Percentiles rank a stretch among this genome's conserved stretches.
Evolutionary conservation across 2,329 filamentous ascomycete genomes (phyloP).

Genomic region (Colletotrichum tanaceti): DNA sequence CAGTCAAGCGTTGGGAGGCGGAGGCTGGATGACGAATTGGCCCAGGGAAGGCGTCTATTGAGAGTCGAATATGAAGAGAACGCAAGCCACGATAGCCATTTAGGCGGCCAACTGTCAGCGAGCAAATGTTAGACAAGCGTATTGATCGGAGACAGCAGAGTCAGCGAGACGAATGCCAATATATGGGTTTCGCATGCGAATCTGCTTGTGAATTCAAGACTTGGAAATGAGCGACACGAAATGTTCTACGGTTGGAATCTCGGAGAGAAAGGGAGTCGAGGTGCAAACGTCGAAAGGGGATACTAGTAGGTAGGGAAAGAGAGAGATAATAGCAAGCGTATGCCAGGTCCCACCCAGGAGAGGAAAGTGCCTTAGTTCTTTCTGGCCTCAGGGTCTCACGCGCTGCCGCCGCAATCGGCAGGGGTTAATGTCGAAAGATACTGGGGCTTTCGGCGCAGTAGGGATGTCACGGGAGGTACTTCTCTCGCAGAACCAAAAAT

Average conservation of each 20-base stretch:
- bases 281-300: constrained; percentile 15
- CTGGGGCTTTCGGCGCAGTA: background rate
- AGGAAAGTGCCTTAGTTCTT: constrained; percentile 22
- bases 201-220: constrained; percentile 17
- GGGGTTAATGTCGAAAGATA: constrained; percentile 6
- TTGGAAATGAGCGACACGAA: constrained; percentile 35
- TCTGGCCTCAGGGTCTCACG: background rate
- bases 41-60: constrained; percentile 2
- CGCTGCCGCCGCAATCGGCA: background rate
- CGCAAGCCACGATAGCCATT: constrained; percentile 10
- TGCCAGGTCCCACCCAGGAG: background rate
- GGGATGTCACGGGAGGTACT: background rate
- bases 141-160: constrained; percentile 17
- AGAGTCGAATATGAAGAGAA: constrained; percentile 18
- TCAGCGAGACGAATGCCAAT: background rate
- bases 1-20: constrained; percentile 15
- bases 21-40: constrained; percentile 12
- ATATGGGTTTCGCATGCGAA: background rate
- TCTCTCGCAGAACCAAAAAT: background rate
- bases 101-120: constrained; percentile 7
- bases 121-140: constrained; percentile 23
- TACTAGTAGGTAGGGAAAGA: constrained; percentile 5
- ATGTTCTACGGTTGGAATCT: constrained; percentile 29
- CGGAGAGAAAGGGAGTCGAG: constrained; percentile 8
- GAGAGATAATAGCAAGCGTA: constrained; percentile 21